Evolutionary conservation across 225 moss, liverwort and hornwort species (phyloP).

Genomic region (Bryoerythrophyllum caledonicum): DNA sequence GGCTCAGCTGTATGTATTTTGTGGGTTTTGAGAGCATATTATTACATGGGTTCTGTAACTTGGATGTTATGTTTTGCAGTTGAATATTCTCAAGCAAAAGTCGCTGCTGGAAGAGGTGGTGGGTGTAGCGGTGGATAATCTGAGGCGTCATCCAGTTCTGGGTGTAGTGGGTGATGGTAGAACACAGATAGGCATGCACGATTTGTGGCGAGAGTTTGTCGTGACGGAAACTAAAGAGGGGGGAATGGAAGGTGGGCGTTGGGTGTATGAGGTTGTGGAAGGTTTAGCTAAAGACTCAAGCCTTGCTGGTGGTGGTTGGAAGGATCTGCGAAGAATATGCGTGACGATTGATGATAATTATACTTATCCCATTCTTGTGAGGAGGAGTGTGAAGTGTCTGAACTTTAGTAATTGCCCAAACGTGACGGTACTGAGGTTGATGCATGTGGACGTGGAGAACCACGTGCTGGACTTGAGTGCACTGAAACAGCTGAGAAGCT

Average conservation of each 20-base stretch:
- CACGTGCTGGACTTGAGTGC: neutral
- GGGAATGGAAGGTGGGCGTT: neutral
- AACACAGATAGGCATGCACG: neutral
- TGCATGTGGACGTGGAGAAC: neutral
- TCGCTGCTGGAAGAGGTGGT: too few relatives aligned
- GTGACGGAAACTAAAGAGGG: neutral
- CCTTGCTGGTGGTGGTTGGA: neutral
- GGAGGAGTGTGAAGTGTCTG: neutral
- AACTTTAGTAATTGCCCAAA: neutral
- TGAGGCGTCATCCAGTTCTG: neutral
- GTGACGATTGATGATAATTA: too few relatives aligned
- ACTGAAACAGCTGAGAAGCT: neutral
- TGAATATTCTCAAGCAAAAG: too few relatives aligned
- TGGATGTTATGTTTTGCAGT: too few relatives aligned
- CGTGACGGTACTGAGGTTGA: neutral
- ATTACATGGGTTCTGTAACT: too few relatives aligned
- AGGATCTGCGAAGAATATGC: neutral
- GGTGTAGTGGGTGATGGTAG: neutral
- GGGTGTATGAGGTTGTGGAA: neutral
- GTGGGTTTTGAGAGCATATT: too few relatives aligned
- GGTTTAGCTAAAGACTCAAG: too few relatives aligned
- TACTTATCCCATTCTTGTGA: neutral
- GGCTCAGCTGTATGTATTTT: too few relatives aligned
- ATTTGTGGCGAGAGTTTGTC: conserved; percentile 1
- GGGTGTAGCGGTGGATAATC: neutral